Evolutionary conservation across 306 rosid genomes (phyloP), one percentile per base, ranked within the genome.

Genomic region (Citrullus amarus): DNA sequence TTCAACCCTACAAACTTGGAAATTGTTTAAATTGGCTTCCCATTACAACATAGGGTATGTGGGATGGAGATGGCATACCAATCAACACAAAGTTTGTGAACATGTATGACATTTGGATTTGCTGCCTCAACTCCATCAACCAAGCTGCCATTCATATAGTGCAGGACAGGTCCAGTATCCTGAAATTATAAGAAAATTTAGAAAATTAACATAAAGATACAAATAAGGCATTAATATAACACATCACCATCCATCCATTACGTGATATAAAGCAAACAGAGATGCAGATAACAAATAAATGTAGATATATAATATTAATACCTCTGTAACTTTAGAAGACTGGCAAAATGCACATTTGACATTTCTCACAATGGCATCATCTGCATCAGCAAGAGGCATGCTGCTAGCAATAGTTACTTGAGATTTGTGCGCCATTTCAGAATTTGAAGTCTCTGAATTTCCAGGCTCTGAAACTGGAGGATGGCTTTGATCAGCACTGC

Each of bases 301-400:
- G 44, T 69, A 58, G 38, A 14, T 10, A 20, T 73, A 16, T 79
- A 66, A 66, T 82, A 92, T 97, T 81, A 66, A 60, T 83, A 92
- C 99, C 96, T 88, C 90, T 3, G 97, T 89, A 77, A 72, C 76
- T 82, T 78, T 79, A 78, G 84, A 88, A 63, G 97, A 89, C 82
- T 92, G 97, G 85, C 99, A 95, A 87, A 95, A 95, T 15, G 87
- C 93, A 85, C 99, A 95, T 48, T 71, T 79, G 53, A 72, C 80
- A 79, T 79, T 75, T 79, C 68, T 78, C 54, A 62, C 59, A 71
- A 39, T 13, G 43, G 74, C 81, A 20, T 56, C 85, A 74, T 72
- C 79, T 41, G 78, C 61, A 69, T 79, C 70, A 39, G 82, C 36
- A 60, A 60, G 70, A 22, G 70, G 60, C 77, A 16, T 48, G 30